Percentiles rank a stretch among this genome's conserved stretches.
Conservation (phyloP, 75 land plant species). For the Cupressus sempervirens region DNA sequence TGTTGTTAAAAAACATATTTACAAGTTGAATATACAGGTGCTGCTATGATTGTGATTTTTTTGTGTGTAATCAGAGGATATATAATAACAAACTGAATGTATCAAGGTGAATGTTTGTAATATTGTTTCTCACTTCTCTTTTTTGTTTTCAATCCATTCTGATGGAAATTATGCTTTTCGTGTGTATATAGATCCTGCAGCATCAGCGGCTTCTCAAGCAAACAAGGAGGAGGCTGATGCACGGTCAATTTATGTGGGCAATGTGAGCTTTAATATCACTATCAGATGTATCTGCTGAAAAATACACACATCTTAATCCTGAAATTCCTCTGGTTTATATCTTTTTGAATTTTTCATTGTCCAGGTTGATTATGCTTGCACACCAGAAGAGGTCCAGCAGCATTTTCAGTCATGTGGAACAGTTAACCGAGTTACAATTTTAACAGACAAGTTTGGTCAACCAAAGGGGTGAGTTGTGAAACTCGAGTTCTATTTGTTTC, state of each 20-base stretch:
- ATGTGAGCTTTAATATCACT: conserved; percentile 45
- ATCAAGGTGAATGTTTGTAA: background rate
- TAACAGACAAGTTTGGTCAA: conserved; percentile 96
- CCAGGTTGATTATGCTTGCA: conserved; percentile 93
- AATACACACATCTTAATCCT: background rate
- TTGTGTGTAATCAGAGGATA: background rate
- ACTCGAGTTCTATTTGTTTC: background rate
- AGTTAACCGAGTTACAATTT: conserved; percentile 91
- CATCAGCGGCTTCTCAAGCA: conserved; percentile 61
- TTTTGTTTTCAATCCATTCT: background rate
- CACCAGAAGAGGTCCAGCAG: conserved; percentile 98
- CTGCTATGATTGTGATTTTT: background rate
- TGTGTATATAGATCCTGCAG: conserved; percentile 39
- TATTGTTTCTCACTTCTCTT: background rate
- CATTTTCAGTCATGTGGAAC: conserved; percentile 99
- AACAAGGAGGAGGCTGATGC: conserved; percentile 90
- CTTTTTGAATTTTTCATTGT: background rate
- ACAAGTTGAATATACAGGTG: background rate
- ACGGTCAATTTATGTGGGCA: conserved; percentile 89
- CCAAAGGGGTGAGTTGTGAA: conserved; percentile 55
- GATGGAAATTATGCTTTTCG: background rate
- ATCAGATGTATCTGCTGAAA: background rate
- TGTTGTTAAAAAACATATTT: background rate
- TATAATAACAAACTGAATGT: background rate
- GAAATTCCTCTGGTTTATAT: background rate